phyloP scores from a whole-genome alignment of 345 rosid genomes.

The Gossypium ekmanianum region DNA sequence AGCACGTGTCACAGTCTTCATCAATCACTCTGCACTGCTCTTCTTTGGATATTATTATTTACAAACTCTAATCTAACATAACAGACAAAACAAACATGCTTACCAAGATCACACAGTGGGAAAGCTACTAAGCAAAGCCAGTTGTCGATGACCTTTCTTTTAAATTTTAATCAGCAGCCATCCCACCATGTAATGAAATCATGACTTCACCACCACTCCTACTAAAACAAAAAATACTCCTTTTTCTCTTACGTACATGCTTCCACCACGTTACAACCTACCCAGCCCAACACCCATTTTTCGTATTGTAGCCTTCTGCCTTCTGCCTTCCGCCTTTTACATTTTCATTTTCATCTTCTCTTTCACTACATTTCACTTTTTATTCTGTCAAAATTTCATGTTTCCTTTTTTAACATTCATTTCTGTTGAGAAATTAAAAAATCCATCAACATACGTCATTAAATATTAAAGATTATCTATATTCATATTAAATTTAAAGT shows the following conservation, averaged over 20 bases:
- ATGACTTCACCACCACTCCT: neutral
- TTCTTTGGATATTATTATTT: no score
- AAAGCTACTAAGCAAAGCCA: neutral
- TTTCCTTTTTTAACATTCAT: neutral
- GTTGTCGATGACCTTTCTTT: no score
- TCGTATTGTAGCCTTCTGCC: neutral
- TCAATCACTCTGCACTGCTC: neutral
- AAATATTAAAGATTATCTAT: no score
- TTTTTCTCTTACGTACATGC: no score
- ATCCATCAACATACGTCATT: no score
- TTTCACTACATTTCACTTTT: neutral
- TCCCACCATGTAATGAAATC: neutral
- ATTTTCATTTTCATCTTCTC: neutral
- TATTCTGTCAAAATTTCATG: neutral
- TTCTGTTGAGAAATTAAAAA: no score
- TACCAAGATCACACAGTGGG: neutral
- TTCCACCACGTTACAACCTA: no score
- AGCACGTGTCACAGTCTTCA: conserved; percentile 5
- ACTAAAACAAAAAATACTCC: neutral
- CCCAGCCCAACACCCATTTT: neutral
- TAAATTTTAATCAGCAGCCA: neutral
- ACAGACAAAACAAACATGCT: neutral
- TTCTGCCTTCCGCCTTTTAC: neutral
- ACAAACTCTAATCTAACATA: no score
- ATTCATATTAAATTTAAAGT: no score